Percentiles rank a stretch among this genome's conserved stretches.
Evolutionary conservation across 441 rosid genomes (phyloP).

Genomic region (Pelargonium myrrhifolium): DNA sequence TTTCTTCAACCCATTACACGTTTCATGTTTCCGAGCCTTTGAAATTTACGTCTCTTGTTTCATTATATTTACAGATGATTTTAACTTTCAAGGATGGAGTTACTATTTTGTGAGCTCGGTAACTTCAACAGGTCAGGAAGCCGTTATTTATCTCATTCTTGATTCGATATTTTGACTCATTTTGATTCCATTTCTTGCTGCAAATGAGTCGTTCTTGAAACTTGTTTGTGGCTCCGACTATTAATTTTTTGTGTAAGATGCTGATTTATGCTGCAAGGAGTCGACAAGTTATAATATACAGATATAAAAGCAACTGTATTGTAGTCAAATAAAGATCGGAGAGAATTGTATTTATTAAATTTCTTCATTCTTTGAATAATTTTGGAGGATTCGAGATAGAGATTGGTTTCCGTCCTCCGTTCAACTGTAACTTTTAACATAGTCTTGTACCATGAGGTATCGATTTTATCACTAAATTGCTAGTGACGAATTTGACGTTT

Average conservation of each 20-base stretch:
- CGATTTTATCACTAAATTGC: not conserved
- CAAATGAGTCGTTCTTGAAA: conserved; percentile 5
- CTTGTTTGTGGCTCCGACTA: conserved; percentile 1
- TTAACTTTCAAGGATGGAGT: not conserved
- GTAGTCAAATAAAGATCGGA: conserved; percentile 11
- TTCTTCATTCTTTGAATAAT: conserved; percentile 18
- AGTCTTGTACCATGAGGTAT: not conserved
- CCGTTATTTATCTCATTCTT: not conserved
- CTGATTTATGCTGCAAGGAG: conserved; percentile 8
- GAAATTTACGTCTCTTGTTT: not conserved
- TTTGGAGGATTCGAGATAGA: conserved; percentile 9
- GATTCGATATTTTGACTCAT: not conserved
- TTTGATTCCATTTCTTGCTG: conserved; percentile 12
- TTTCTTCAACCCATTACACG: not conserved
- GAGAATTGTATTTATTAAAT: conserved; percentile 5
- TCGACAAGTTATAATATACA: conserved; percentile 15
- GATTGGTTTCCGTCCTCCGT: not conserved
- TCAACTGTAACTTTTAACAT: conserved; percentile 2
- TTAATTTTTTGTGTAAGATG: not conserved
- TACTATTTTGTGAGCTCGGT: not conserved
- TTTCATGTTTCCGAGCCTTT: not conserved
- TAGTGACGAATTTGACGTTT: conserved; percentile 5
- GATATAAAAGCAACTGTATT: conserved; percentile 13
- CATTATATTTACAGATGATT: conserved; percentile 3
- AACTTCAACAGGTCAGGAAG: not conserved